Conservation (phyloP, 106 monocot genomes). For the Dendrobium huoshanense region DNA sequence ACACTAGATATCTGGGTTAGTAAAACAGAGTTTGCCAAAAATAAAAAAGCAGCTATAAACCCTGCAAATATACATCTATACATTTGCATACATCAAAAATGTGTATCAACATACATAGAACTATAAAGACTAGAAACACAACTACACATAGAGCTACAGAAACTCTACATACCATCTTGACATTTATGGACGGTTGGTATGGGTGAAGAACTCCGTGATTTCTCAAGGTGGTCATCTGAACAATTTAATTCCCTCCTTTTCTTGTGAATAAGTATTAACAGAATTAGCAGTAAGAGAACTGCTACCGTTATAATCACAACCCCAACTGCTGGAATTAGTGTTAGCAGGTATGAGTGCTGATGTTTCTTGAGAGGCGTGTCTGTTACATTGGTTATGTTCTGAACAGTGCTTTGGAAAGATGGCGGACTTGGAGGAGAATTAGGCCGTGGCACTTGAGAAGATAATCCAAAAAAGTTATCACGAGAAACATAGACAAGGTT, state of each 20-base stretch:
- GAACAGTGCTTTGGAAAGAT: slow-evolving; percentile 32
- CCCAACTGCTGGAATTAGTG: slow-evolving; percentile 53
- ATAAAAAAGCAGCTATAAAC: not conserved
- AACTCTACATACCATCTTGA: slow-evolving; percentile 48
- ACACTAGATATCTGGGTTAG: not conserved
- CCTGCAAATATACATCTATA: not conserved
- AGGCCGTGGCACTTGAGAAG: slow-evolving; percentile 16
- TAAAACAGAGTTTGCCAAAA: not conserved
- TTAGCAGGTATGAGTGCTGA: slow-evolving; percentile 25
- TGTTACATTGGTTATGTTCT: slow-evolving; percentile 23
- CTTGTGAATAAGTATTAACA: slow-evolving; percentile 60
- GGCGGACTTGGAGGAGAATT: slow-evolving; percentile 38
- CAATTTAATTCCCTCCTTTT: slow-evolving; percentile 65
- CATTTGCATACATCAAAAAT: not conserved
- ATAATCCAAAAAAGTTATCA: slow-evolving; percentile 31
- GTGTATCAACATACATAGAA: not conserved
- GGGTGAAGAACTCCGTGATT: slow-evolving; percentile 32
- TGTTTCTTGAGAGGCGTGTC: slow-evolving; percentile 19
- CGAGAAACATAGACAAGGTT: not conserved
- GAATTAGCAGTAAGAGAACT: slow-evolving; percentile 39
- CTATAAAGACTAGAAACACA: not conserved
- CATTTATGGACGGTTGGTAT: slow-evolving; percentile 32
- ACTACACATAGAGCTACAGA: not conserved
- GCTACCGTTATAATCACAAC: slow-evolving; percentile 48
- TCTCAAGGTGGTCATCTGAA: slow-evolving; percentile 19